Base-by-base conservation (phyloP, 1,284 basidiomycete genomes). In the Singerocomus inundabilis region DNA sequence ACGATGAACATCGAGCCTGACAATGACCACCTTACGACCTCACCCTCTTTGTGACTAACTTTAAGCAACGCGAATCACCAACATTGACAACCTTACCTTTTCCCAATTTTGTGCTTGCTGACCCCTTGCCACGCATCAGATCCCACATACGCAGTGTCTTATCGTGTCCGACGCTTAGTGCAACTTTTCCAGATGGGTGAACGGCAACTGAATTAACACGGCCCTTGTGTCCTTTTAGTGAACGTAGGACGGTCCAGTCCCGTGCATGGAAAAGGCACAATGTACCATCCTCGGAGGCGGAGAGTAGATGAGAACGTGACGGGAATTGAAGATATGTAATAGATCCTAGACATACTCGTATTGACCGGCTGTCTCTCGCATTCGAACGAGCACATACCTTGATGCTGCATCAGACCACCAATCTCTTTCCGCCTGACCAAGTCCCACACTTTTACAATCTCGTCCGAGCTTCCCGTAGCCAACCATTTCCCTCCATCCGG, bases 361-460 rank as follows among this genome's bases (percentile, higher is more conserved):
- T 39, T n/a, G 16, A 16, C 18, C 32, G 29, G 21, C 25, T 39
- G 29, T 11, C 15, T 24, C 18, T 10, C 7, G 28, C 24, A 16
- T 16, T 16, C 6, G 6, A 39, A 29, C n/a, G 39, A 38, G 26
- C 30, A 74, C 77, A 48, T 57, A 93, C 93, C 94, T 75, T 92
- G 81, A 68, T 97, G 94, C 53, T 97, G 93, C 75, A 91, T 89
- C 47, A 99, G 73, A 31, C 88, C 90, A 30, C 96, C 96, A 37
- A 99, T 82, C 70, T 98, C 96, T 67, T 95, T 95, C 62, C 85
- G 74, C 64, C 93, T 78, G 47, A 87, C 78, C 55, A 98, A 69
- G 73, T 98, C 94, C 96, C 96, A 98, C n/a, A 98, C 87, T 69
- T 98, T 98, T 64, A 98, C 77, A 48, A 94, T 90, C 72, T 98